phyloP scores from a whole-genome alignment of 441 rosid genomes.

The Gossypium gossypioides region DNA sequence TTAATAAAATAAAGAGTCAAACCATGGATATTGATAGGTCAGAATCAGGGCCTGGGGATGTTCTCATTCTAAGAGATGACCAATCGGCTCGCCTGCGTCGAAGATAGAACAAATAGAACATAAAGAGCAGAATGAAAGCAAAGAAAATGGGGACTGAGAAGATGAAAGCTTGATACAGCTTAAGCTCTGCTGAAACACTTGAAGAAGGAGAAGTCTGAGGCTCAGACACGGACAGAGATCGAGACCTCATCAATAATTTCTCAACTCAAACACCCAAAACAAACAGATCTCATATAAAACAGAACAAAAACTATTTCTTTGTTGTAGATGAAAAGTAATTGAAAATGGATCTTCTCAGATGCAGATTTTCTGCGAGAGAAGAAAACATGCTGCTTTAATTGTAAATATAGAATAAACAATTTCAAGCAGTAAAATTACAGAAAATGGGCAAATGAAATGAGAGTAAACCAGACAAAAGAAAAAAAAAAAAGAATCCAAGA shows the following conservation, averaged over 20 bases:
- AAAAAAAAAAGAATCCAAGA: background rate
- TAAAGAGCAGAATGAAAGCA: constrained; percentile 54
- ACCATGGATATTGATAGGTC: constrained; percentile 29
- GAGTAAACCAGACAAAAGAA: background rate
- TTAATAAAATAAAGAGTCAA: background rate
- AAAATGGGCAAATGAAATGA: background rate
- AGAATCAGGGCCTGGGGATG: constrained; percentile 18
- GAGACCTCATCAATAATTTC: constrained; percentile 29
- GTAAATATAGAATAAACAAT: background rate
- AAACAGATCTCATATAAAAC: background rate
- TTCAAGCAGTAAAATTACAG: background rate
- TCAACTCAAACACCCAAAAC: background rate
- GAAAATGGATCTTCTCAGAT: background rate
- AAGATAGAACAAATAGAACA: constrained; percentile 69
- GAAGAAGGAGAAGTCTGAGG: constrained; percentile 17
- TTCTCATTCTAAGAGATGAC: constrained; percentile 55
- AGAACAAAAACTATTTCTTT: background rate
- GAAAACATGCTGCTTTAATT: background rate
- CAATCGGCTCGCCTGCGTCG: constrained; percentile 61
- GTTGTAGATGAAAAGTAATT: background rate
- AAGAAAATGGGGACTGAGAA: constrained; percentile 71
- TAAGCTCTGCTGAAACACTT: constrained; percentile 41
- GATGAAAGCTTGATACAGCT: constrained; percentile 66
- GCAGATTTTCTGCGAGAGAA: background rate
- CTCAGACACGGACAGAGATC: background rate